Conservation (phyloP, 345 rosid genomes). For the Melaleuca alternifolia region DNA sequence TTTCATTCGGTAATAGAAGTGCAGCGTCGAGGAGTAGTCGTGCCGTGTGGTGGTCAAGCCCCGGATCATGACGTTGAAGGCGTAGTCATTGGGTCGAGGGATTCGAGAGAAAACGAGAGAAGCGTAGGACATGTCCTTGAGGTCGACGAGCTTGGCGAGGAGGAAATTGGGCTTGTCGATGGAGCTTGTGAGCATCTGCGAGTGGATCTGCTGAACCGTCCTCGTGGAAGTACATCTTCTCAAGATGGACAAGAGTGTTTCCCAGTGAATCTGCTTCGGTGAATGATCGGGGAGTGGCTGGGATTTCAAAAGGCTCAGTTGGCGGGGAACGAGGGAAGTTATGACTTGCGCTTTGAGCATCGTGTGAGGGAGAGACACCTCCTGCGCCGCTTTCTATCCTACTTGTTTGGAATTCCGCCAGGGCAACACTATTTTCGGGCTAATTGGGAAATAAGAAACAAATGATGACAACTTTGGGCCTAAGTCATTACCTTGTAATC, state of each 20-base stretch:
- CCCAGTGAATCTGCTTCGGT: not conserved
- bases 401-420: not conserved
- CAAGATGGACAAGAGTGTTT: constrained; percentile 27
- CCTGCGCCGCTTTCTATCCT: not conserved
- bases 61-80: constrained; percentile 76
- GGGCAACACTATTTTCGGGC: not conserved
- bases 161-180: constrained; percentile 47
- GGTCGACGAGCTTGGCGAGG: constrained; percentile 53
- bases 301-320: not conserved
- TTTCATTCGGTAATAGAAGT: constrained; percentile 47
- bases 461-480: too few species aligned
- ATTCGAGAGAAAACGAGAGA: constrained; percentile 45
- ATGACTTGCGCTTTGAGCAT: not conserved
- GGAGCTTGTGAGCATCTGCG: constrained; percentile 51
- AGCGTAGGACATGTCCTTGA: constrained; percentile 50
- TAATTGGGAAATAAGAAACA: too few species aligned
- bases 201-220: constrained; percentile 49
- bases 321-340: not conserved
- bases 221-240: constrained; percentile 27
- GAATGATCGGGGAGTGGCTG: not conserved
- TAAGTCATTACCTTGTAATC: too few species aligned
- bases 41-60: constrained; percentile 57
- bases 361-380: not conserved
- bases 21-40: constrained; percentile 26
- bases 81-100: constrained; percentile 46